Conservation (phyloP, 2,329 filamentous ascomycete genomes). For the Phoma sp. region DNA sequence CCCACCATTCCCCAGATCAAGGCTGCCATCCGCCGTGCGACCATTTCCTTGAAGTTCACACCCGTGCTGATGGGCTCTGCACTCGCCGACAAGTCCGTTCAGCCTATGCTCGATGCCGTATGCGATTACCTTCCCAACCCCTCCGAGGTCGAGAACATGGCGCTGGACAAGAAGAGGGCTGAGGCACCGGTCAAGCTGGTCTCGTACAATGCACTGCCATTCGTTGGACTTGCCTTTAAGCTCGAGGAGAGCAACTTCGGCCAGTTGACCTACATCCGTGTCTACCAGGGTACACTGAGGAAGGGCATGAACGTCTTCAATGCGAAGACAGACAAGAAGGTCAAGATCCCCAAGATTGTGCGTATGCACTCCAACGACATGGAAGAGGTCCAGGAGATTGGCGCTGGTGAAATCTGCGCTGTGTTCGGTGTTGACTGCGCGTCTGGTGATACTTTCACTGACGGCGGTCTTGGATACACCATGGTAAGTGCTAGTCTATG, state of each 20-base stretch:
- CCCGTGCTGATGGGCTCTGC: constrained; percentile 97
- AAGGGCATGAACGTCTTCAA: constrained; percentile 95
- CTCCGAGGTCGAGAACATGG: constrained; percentile 84
- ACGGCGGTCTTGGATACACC: constrained; percentile 87
- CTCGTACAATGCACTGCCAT: constrained; percentile 91
- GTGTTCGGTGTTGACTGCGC: constrained; percentile 98
- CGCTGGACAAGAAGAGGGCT: constrained; percentile 79
- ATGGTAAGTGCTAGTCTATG: constrained; percentile 63
- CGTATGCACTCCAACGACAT: constrained; percentile 99
- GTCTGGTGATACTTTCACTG: constrained; percentile 97
- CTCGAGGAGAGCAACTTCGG: constrained; percentile 99
- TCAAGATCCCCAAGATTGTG: constrained; percentile 95
- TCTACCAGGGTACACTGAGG: constrained; percentile 90
- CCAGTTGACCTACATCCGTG: constrained; percentile 96
- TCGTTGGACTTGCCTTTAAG: constrained; percentile 97
- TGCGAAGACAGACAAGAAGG: constrained; percentile 91
- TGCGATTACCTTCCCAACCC: constrained; percentile 97
- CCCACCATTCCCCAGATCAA: constrained; percentile 86
- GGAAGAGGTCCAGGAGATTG: constrained; percentile 93
- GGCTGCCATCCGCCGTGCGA: constrained; percentile 87
- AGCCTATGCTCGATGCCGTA: constrained; percentile 95
- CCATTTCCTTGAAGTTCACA: constrained; percentile 87
- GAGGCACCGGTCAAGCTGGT: constrained; percentile 87
- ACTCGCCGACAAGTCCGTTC: constrained; percentile 90
- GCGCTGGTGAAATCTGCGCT: constrained; percentile 96